Percentiles rank a stretch among this genome's conserved stretches.
Conservation (phyloP, 1,139 yeast species). For the Magnusiomyces fungicola region DNA sequence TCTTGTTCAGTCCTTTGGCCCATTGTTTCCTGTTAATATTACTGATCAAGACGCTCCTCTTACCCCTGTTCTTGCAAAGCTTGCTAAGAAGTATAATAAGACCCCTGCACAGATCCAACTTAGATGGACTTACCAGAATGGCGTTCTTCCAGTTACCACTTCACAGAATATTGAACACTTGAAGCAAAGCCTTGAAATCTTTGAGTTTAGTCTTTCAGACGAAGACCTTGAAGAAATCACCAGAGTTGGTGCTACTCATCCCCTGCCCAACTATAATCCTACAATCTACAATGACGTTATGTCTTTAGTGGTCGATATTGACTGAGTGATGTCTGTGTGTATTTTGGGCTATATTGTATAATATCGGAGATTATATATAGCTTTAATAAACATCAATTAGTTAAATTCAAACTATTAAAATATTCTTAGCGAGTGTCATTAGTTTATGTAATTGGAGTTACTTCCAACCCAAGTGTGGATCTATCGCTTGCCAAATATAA, state of each 20-base stretch:
- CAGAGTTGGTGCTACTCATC: slow-evolving; percentile 17
- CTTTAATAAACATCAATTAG: too few species aligned
- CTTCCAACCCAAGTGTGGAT: too few species aligned
- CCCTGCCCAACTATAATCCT: too few species aligned
- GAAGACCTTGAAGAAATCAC: slow-evolving; percentile 42
- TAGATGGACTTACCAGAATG: slow-evolving; percentile 60
- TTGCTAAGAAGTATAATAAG: slow-evolving; percentile 49
- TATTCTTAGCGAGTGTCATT: too few species aligned
- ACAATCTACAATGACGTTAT: too few species aligned
- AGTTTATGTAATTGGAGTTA: too few species aligned
- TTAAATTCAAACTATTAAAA: too few species aligned
- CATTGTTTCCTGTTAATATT: slow-evolving; percentile 46
- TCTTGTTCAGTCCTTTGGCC: slow-evolving; percentile 59
- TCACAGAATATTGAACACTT: slow-evolving; percentile 55
- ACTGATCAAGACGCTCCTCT: slow-evolving; percentile 31
- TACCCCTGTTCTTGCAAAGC: slow-evolving; percentile 32
- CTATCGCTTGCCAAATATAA: too few species aligned
- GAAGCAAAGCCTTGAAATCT: slow-evolving; percentile 46
- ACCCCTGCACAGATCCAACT: slow-evolving; percentile 57
- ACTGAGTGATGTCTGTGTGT: too few species aligned
- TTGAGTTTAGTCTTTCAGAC: slow-evolving; percentile 45
- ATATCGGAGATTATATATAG: too few species aligned
- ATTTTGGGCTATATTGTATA: too few species aligned
- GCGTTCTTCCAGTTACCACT: slow-evolving; percentile 66
- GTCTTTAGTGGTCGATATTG: too few species aligned